These are phyloP conservation scores for Parmelia sp. DNA, from an alignment of 495 filamentous ascomycete species.

Conservation along the genomic window DNA sequence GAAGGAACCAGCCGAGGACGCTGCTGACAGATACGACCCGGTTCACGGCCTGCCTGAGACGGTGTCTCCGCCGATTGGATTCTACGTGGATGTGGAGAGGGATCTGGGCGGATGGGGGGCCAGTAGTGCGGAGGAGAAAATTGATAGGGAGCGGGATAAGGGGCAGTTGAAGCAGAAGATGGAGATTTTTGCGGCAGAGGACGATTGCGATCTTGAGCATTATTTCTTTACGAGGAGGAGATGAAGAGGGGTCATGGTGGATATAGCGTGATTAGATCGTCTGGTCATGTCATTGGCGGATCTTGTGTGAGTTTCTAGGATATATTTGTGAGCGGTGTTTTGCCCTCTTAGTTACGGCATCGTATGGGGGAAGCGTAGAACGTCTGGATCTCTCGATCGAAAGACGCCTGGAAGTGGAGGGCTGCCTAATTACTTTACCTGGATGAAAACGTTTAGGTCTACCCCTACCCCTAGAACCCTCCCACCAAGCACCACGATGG, in stretches of 20 bases:
- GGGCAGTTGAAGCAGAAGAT: constrained; percentile 16
- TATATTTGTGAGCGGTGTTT: too few relatives aligned
- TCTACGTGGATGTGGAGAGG: constrained; percentile 5
- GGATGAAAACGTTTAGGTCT: too few relatives aligned
- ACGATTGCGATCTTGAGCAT: constrained; percentile 18
- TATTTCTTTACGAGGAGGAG: background rate
- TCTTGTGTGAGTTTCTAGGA: too few relatives aligned
- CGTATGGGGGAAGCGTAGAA: too few relatives aligned
- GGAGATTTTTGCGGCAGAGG: constrained; percentile 13
- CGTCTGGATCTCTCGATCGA: too few relatives aligned
- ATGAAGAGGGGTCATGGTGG: background rate
- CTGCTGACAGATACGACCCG: background rate
- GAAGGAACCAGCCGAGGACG: background rate
- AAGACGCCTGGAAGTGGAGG: too few relatives aligned
- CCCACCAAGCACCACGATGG: too few relatives aligned
- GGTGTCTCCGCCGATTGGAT: background rate
- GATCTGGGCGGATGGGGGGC: constrained; percentile 13
- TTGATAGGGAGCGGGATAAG: constrained; percentile 3
- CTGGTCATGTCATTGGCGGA: too few relatives aligned
- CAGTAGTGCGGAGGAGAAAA: constrained; percentile 7
- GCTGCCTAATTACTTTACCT: too few relatives aligned
- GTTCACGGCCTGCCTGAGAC: constrained; percentile 1
- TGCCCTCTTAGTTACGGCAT: too few relatives aligned
- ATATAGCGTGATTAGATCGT: too few relatives aligned
- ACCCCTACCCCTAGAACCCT: too few relatives aligned